Evolutionary conservation across 163 green algal genomes (phyloP).

Genomic region (Smithsoniella earleae): DNA sequence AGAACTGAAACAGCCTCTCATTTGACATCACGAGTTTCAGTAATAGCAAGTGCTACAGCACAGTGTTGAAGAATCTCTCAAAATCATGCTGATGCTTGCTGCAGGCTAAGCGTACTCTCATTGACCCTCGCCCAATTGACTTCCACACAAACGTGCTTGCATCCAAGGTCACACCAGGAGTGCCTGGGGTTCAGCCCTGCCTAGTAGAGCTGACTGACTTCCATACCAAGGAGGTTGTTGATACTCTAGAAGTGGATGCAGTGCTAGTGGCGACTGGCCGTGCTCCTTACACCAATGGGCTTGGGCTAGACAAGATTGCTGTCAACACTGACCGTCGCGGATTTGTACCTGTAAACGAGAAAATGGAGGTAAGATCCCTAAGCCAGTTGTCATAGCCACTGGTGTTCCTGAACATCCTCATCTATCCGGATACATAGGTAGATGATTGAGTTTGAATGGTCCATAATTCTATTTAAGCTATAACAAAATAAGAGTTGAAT

Average conservation of each 20-base stretch:
- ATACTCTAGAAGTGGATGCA: conserved; percentile 89
- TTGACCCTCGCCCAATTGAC: conserved; percentile 88
- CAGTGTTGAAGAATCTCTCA: too few relatives aligned
- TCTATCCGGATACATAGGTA: not conserved
- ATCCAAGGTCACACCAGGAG: conserved; percentile 61
- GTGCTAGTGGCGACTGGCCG: conserved; percentile 87
- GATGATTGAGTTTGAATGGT: too few relatives aligned
- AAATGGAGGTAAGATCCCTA: conserved; percentile 88
- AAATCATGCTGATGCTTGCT: too few relatives aligned
- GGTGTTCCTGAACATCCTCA: not conserved
- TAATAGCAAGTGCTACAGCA: too few relatives aligned
- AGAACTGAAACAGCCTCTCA: too few relatives aligned
- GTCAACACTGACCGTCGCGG: conserved; percentile 78
- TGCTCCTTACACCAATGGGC: conserved; percentile 45
- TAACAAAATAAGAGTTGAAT: not conserved
- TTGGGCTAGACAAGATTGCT: conserved; percentile 70
- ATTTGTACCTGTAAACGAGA: conserved; percentile 90
- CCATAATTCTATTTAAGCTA: too few relatives aligned
- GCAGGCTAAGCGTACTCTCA: conserved; percentile 76
- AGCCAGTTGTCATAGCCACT: conserved; percentile 2
- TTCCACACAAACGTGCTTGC: conserved; percentile 80
- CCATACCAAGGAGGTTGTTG: conserved; percentile 90
- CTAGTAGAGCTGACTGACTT: conserved; percentile 95
- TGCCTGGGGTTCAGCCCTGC: conserved; percentile 84
- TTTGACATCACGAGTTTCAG: too few relatives aligned